Percentiles rank a stretch among this genome's conserved stretches.
phyloP scores from a whole-genome alignment of 1,139 yeast genomes.

The Geotrichum restrictum region DNA sequence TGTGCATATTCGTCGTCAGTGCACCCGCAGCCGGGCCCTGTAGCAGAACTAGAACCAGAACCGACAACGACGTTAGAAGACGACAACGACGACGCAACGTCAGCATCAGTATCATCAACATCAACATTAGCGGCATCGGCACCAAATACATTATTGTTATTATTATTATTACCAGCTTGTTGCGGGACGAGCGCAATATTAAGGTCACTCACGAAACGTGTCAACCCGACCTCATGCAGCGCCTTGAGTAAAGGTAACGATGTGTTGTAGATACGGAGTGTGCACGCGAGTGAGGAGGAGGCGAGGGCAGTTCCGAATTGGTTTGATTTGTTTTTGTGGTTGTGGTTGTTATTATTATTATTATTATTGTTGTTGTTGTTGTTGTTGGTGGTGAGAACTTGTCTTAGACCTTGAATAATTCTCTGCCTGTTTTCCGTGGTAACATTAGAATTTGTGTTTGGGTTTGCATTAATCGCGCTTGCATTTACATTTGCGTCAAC shows the following conservation, averaged over 20 bases:
- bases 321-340: background rate
- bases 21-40: too few species aligned
- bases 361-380: background rate
- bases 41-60: too few species aligned
- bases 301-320: background rate
- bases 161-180: background rate
- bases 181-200: conserved; percentile 4
- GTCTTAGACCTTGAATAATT: too few species aligned
- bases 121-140: background rate
- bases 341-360: too few species aligned
- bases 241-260: conserved; percentile 1
- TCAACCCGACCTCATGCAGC: background rate
- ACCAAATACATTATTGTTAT: background rate
- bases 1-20: background rate
- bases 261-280: conserved; percentile 2
- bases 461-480: too few species aligned
- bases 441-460: too few species aligned
- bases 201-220: background rate
- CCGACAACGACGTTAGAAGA: too few species aligned
- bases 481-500: too few species aligned
- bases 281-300: background rate
- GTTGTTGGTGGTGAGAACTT: background rate
- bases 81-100: too few species aligned
- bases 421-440: background rate
- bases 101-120: too few species aligned